These are phyloP conservation scores for sweet orange (Citrus sinensis) DNA, from an alignment of 345 rosid genomes.

Conservation along the genomic window DNA sequence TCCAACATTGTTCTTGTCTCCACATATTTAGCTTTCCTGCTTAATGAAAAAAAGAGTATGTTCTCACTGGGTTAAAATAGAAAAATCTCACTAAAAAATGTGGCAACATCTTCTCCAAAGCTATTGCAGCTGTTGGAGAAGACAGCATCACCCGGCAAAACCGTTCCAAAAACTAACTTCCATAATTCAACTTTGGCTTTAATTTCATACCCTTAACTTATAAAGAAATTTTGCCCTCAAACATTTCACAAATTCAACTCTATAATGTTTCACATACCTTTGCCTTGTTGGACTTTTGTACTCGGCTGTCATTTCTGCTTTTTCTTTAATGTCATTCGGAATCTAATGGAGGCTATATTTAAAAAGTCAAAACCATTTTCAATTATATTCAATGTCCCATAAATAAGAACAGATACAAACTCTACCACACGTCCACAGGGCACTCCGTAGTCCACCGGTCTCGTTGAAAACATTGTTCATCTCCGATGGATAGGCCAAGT, in stretches of 20 bases:
- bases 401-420: conserved; percentile 13
- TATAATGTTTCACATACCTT: conserved; percentile 15
- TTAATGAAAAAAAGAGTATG: not conserved
- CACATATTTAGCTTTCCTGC: not conserved
- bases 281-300: conserved; percentile 29
- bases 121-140: conserved; percentile 7
- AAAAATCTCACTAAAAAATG: not conserved
- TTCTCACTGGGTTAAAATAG: not conserved
- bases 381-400: conserved; percentile 13
- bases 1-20: not conserved
- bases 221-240: conserved; percentile 17
- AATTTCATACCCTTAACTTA: conserved; percentile 12
- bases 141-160: conserved; percentile 13
- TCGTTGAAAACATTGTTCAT: not conserved
- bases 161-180: conserved; percentile 33
- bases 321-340: conserved; percentile 9
- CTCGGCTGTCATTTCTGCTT: conserved; percentile 19
- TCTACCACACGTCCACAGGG: not conserved
- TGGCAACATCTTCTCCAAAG: not conserved
- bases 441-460: not conserved
- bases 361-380: not conserved
- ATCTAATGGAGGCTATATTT: not conserved
- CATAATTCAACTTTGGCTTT: conserved; percentile 14
- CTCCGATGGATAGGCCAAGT: conserved; percentile 31
- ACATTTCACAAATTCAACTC: conserved; percentile 5